Evolutionary conservation across 1,284 basidiomycete genomes (phyloP).

Genomic region (Coniferiporia sulphurascens): DNA sequence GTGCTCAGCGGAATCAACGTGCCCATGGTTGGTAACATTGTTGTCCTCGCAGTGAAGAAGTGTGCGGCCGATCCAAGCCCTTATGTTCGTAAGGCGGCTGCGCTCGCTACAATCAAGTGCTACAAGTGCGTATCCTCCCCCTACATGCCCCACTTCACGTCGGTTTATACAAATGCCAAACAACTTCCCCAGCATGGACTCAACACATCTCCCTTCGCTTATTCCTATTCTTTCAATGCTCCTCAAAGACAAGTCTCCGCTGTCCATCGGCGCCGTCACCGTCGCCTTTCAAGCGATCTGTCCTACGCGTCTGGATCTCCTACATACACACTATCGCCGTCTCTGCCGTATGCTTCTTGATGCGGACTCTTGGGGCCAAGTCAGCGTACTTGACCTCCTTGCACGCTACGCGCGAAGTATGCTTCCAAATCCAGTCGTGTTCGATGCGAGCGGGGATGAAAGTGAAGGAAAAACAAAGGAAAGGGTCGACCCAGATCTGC

Average conservation of each 20-base stretch:
- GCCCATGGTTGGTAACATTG: slow-evolving; percentile 81
- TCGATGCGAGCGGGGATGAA: slow-evolving; percentile 27
- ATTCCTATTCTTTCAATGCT: slow-evolving; percentile 73
- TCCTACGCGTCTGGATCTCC: slow-evolving; percentile 77
- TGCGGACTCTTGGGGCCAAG: slow-evolving; percentile 95
- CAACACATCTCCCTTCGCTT: slow-evolving; percentile 64
- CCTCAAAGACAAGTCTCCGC: slow-evolving; percentile 78
- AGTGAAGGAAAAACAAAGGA: slow-evolving; percentile 24
- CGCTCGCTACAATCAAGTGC: slow-evolving; percentile 83
- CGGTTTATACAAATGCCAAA: neutral
- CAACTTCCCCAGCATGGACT: slow-evolving; percentile 58
- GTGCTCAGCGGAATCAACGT: slow-evolving; percentile 91
- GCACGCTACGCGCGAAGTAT: slow-evolving; percentile 81
- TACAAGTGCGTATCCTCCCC: slow-evolving; percentile 54
- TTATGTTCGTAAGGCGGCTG: slow-evolving; percentile 90
- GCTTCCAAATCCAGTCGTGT: slow-evolving; percentile 64
- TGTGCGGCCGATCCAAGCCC: slow-evolving; percentile 88
- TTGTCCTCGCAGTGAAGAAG: slow-evolving; percentile 87
- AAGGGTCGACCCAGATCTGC: slow-evolving; percentile 71
- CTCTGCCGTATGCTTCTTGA: slow-evolving; percentile 84
- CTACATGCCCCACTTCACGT: slow-evolving; percentile 8
- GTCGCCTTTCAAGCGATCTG: slow-evolving; percentile 83
- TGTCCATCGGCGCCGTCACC: slow-evolving; percentile 84
- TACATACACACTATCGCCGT: slow-evolving; percentile 86
- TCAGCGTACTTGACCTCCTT: slow-evolving; percentile 75